Percentiles rank a stretch among this genome's conserved stretches.
Conservation (phyloP, 768 basidiomycete species). For the Dentipellis sp. region DNA sequence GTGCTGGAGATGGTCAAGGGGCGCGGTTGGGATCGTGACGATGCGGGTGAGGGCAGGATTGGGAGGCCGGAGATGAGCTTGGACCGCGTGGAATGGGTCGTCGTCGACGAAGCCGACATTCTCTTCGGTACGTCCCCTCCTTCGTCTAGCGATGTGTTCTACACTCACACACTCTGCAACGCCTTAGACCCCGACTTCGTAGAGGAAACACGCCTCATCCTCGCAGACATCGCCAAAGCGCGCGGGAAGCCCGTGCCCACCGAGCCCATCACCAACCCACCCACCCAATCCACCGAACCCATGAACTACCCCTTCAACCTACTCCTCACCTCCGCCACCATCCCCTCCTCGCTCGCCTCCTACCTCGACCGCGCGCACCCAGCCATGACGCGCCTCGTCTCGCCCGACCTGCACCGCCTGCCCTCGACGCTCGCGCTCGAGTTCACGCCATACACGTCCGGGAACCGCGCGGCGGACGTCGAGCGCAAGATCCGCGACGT, state of each 20-base stretch:
- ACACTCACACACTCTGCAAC: neutral
- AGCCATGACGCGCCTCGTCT: slow-evolving; percentile 58
- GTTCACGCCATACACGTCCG: slow-evolving; percentile 68
- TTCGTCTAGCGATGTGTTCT: neutral
- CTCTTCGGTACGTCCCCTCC: slow-evolving; percentile 56
- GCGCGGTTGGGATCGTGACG: slow-evolving; percentile 42
- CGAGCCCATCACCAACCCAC: neutral
- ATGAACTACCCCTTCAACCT: slow-evolving; percentile 70
- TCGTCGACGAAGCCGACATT: slow-evolving; percentile 88
- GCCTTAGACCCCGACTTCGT: slow-evolving; percentile 74
- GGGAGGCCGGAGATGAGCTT: slow-evolving; percentile 51
- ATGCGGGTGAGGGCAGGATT: slow-evolving; percentile 21
- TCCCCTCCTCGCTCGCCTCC: slow-evolving; percentile 63
- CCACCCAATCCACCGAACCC: slow-evolving; percentile 12
- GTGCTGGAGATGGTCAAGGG: slow-evolving; percentile 51
- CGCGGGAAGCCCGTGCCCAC: slow-evolving; percentile 38
- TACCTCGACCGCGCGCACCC: slow-evolving; percentile 62
- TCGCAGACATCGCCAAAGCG: slow-evolving; percentile 62
- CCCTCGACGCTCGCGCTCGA: slow-evolving; percentile 63
- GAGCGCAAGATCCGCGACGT: slow-evolving; percentile 63
- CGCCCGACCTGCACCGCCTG: slow-evolving; percentile 71
- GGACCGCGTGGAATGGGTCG: slow-evolving; percentile 75
- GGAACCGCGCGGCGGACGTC: slow-evolving; percentile 75
- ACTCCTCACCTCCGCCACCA: slow-evolving; percentile 78
- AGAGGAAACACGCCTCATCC: slow-evolving; percentile 56